Conservation (phyloP, 768 basidiomycete species). For the Crassisporium funariophilum region DNA sequence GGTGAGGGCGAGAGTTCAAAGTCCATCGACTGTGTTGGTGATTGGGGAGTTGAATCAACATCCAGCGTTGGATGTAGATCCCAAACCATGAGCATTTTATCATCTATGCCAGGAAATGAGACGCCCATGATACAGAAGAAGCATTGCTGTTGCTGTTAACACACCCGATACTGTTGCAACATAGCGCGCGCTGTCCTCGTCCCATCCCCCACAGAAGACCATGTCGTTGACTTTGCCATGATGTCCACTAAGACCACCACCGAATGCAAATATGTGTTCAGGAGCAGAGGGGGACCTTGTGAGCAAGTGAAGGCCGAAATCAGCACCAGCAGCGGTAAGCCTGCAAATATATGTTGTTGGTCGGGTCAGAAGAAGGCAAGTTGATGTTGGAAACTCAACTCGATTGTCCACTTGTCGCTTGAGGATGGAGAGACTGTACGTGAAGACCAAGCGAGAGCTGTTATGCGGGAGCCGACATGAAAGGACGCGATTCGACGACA, state of each 20-base stretch:
- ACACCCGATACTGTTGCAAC: constrained; percentile 81
- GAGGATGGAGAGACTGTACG: constrained; percentile 64
- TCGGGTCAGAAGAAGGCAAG: constrained; percentile 3
- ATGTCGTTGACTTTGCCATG: constrained; percentile 79
- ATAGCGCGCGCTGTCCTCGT: constrained; percentile 68
- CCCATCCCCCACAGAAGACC: constrained; percentile 76
- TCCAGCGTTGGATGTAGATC: constrained; percentile 66
- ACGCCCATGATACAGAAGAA: constrained; percentile 6
- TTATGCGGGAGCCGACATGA: constrained; percentile 69
- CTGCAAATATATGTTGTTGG: constrained; percentile 36
- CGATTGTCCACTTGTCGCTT: constrained; percentile 68
- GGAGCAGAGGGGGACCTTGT: constrained; percentile 50
- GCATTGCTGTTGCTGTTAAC: constrained; percentile 8
- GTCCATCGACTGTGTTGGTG: constrained; percentile 30
- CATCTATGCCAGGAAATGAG: constrained; percentile 46
- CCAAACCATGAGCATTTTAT: constrained; percentile 87
- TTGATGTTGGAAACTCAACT: constrained; percentile 53
- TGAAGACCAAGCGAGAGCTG: constrained; percentile 80
- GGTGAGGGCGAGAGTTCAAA: constrained; percentile 30
- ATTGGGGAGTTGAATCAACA: constrained; percentile 39
- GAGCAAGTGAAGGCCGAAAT: constrained; percentile 73
- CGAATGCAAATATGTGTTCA: constrained; percentile 69
- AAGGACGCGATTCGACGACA: constrained; percentile 66
- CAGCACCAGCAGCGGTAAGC: constrained; percentile 64
- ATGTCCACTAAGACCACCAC: constrained; percentile 80